phyloP scores from a whole-genome alignment of 345 rosid genomes.

The Brassica incana region DNA sequence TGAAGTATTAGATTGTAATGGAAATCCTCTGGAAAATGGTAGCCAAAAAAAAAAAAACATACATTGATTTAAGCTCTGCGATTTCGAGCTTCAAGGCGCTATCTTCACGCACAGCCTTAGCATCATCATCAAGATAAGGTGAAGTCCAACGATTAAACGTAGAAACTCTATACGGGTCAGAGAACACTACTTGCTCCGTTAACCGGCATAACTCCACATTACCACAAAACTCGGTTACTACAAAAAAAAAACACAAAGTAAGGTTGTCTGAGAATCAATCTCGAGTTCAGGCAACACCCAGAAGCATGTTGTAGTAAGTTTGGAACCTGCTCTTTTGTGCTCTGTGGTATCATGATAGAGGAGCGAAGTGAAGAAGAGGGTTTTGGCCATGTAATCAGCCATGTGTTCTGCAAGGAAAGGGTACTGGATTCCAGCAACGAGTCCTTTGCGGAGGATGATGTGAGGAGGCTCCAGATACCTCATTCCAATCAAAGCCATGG shows the following conservation, averaged over 20 bases:
- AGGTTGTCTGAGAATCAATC: not conserved
- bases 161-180: constrained; percentile 85
- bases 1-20: not conserved
- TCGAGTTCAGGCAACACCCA: not conserved
- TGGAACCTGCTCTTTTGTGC: constrained; percentile 66
- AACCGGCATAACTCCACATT: constrained; percentile 92
- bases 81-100: constrained; percentile 69
- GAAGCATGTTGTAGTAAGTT: not conserved
- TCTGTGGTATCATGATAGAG: constrained; percentile 68
- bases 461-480: constrained; percentile 92
- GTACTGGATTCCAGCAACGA: constrained; percentile 78
- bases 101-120: constrained; percentile 76
- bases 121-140: constrained; percentile 83
- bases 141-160: constrained; percentile 76
- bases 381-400: constrained; percentile 78
- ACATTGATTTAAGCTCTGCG: constrained; percentile 89
- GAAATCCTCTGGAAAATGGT: not conserved
- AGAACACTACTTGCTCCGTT: constrained; percentile 93
- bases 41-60: constrained; percentile 24
- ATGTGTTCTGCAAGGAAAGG: constrained; percentile 79
- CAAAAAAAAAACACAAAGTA: constrained; percentile 28
- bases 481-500: constrained; percentile 95
- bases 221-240: constrained; percentile 92
- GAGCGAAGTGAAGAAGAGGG: constrained; percentile 84
- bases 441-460: constrained; percentile 86